These are phyloP conservation scores for Trypanosoma cruzi DNA, from an alignment of 208 protist genomes.

Conservation along the genomic window DNA sequence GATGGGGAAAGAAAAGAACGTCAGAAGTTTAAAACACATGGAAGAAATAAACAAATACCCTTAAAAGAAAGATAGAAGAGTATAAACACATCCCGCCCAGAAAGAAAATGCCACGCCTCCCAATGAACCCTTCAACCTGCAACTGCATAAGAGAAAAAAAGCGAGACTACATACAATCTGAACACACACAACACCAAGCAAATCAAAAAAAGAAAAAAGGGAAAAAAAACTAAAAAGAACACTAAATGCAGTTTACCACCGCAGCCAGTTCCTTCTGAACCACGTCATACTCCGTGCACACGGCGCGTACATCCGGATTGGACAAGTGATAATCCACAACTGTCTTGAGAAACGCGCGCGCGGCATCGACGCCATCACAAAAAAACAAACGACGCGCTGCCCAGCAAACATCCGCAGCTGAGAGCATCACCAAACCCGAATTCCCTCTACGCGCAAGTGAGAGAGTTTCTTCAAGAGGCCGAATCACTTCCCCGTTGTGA, in stretches of 20 bases:
- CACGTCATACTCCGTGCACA: slow-evolving; percentile 32
- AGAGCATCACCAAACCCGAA: slow-evolving; percentile 21
- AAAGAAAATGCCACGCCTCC: background rate
- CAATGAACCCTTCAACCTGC: background rate
- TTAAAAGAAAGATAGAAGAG: background rate
- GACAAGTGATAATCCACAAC: slow-evolving; percentile 13
- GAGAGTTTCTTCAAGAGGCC: slow-evolving; percentile 20
- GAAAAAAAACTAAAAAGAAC: slow-evolving; percentile 20
- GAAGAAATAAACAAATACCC: background rate
- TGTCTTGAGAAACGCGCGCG: slow-evolving; percentile 27
- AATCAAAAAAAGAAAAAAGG: slow-evolving; percentile 23
- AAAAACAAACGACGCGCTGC: slow-evolving; percentile 24
- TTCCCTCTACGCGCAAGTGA: slow-evolving; percentile 7
- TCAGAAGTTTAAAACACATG: background rate
- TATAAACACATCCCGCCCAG: background rate
- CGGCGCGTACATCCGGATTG: slow-evolving; percentile 12
- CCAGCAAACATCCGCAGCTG: slow-evolving; percentile 15
- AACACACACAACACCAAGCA: background rate
- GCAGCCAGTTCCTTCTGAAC: slow-evolving; percentile 17
- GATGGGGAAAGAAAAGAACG: background rate
- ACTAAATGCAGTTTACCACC: slow-evolving; percentile 14
- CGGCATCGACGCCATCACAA: slow-evolving; percentile 18
- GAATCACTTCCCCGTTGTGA: slow-evolving; percentile 1
- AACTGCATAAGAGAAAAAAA: slow-evolving; percentile 2
- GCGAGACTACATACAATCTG: slow-evolving; percentile 12